phyloP scores from a whole-genome alignment of 805 yeast species.

The Brettanomyces custersianus region DNA sequence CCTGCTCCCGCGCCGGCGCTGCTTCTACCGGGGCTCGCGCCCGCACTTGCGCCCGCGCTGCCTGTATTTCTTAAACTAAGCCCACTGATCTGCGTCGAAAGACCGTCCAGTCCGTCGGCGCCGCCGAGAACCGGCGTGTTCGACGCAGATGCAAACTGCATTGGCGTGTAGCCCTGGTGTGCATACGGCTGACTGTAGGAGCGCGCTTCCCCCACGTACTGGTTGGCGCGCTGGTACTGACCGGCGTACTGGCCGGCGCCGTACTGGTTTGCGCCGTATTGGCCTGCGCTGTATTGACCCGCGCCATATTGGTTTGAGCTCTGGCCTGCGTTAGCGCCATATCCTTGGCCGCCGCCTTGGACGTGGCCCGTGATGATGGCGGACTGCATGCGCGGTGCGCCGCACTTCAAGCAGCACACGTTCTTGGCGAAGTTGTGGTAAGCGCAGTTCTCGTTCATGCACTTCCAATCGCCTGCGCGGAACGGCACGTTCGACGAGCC shows the following conservation, averaged over 20 bases:
- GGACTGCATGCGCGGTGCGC: slow-evolving; percentile 49
- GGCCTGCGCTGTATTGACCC: neutral
- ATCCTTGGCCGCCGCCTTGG: slow-evolving; percentile 18
- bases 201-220: neutral
- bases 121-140: slow-evolving; percentile 1
- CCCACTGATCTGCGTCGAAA: slow-evolving; percentile 3
- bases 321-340: slow-evolving; percentile 7
- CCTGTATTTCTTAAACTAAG: neutral
- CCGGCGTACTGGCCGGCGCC: neutral
- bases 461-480: slow-evolving; percentile 96
- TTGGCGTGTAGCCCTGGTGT: slow-evolving; percentile 1
- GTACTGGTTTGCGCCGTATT: neutral
- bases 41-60: too few species aligned
- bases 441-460: slow-evolving; percentile 65
- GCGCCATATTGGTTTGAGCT: neutral
- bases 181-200: neutral
- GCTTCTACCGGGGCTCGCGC: too few species aligned
- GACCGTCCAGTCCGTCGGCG: neutral
- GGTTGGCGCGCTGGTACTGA: neutral
- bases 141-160: slow-evolving; percentile 2
- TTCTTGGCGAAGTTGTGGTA: slow-evolving; percentile 93
- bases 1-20: too few species aligned
- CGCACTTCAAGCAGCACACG: slow-evolving; percentile 79
- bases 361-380: slow-evolving; percentile 23
- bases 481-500: slow-evolving; percentile 61